Evolutionary conservation across 306 rosid genomes (phyloP).

Genomic region (Acacia confusa): DNA sequence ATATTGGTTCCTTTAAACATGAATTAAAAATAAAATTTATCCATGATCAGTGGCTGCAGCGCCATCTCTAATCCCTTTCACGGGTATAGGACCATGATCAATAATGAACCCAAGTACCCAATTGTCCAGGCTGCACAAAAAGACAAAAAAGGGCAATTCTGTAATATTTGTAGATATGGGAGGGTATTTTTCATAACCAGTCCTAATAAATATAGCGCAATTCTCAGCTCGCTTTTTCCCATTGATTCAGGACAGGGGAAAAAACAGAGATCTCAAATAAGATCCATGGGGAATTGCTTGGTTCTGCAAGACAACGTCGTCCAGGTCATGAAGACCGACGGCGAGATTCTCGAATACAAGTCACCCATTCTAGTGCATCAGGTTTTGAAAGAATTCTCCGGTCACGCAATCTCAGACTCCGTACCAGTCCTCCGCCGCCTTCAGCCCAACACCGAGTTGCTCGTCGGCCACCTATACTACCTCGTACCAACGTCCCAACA

Average conservation of each 20-base stretch:
- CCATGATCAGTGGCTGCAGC: too few species aligned
- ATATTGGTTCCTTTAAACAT: background rate
- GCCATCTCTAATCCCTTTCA: background rate
- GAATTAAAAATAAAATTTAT: background rate
- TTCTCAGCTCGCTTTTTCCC: slow-evolving; percentile 1
- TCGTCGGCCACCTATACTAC: slow-evolving; percentile 52
- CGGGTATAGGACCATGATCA: background rate
- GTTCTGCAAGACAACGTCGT: slow-evolving; percentile 50
- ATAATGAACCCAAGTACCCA: background rate
- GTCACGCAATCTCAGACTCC: slow-evolving; percentile 68
- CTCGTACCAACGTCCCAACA: slow-evolving; percentile 50
- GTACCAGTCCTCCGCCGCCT: slow-evolving; percentile 47
- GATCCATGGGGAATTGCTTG: slow-evolving; percentile 81
- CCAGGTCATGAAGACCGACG: slow-evolving; percentile 72
- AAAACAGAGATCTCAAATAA: background rate
- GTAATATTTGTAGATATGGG: slow-evolving; percentile 41
- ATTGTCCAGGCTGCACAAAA: background rate
- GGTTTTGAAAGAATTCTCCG: slow-evolving; percentile 59
- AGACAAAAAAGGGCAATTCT: slow-evolving; percentile 29
- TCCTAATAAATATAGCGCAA: slow-evolving; percentile 42
- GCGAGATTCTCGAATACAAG: slow-evolving; percentile 73
- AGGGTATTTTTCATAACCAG: slow-evolving; percentile 38
- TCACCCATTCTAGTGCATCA: slow-evolving; percentile 57
- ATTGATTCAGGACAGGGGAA: slow-evolving; percentile 9
- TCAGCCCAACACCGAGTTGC: slow-evolving; percentile 53